Percentiles rank a stretch among this genome's conserved stretches.
Evolutionary conservation across 2,329 filamentous ascomycete genomes (phyloP).

Genomic region (Diaporthe humulicola): DNA sequence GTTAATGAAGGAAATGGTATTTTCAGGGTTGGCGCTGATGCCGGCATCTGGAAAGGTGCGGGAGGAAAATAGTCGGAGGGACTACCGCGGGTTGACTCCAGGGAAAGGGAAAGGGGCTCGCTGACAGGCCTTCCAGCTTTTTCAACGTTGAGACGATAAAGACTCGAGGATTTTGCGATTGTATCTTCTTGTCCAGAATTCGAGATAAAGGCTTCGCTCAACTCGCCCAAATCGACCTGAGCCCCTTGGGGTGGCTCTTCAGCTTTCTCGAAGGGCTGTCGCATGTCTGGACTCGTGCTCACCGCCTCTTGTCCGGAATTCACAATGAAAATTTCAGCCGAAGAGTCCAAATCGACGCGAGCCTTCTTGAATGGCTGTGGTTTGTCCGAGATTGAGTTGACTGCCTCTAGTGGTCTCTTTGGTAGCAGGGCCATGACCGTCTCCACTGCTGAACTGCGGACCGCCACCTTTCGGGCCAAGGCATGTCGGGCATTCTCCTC

Average conservation of each 20-base stretch:
- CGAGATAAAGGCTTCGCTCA: neutral
- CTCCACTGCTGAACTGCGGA: neutral
- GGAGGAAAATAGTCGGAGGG: neutral
- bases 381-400: neutral
- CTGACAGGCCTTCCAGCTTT: neutral
- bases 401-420: neutral
- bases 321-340: neutral
- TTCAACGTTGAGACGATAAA: neutral
- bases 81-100: too few species aligned
- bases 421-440: neutral
- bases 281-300: too few species aligned
- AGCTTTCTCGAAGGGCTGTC: neutral
- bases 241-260: neutral
- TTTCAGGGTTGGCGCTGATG: too few species aligned
- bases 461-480: neutral
- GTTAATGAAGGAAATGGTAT: too few species aligned
- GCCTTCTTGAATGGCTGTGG: neutral
- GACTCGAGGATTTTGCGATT: neutral
- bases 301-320: neutral
- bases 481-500: neutral
- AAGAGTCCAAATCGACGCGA: neutral
- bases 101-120: too few species aligned
- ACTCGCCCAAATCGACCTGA: neutral
- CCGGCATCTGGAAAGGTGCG: too few species aligned
- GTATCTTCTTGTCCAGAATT: neutral